Evolutionary conservation across 495 filamentous ascomycete genomes (phyloP), one percentile per base, ranked within the genome.

Genomic region (Penicillium alfredii): DNA sequence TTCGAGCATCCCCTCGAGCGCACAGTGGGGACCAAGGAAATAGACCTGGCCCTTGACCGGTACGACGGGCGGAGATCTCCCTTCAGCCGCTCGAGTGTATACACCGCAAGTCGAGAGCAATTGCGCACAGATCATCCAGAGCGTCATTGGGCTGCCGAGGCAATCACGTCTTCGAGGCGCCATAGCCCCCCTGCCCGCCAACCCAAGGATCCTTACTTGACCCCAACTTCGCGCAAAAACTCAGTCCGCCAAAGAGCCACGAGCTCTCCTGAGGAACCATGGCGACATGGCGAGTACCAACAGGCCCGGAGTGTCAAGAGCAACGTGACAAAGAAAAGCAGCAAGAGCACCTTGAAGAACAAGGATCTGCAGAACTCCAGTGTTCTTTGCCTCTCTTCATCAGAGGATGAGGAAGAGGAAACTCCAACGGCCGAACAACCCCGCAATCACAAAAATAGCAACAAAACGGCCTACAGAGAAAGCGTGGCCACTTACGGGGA

Each of bases 371-470:
- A 66, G 24, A 63, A 66, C 8, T 64, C 64, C 6, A 78, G 74
- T 44, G 64, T 77, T 8, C 63, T 78, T 4, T 74, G 66, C 19
- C 62, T 77, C 10, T 78, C 74, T 2, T 78, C 73, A 10, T 78
- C 74, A 0, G 73, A 75, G 28, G 69, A 73, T 34, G 74, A 77
- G 45, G 58, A 59, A 8, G 44, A 38, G 3, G 45, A 56, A 8
- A 45, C 47, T 6, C 34, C 49, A 1, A 27, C 40, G 4, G 42
- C 34, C 6, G 37, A 43, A 26, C 38, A 35, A 16, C 40, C 12
- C 20, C 44, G 21, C 12, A 17, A 12, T 10, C 35, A 31, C 13
- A 56, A 53, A 25, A 28, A 25, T n/a, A 25, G 23, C n/a, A n/a
- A n/a, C n/a, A n/a, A n/a, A n/a, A n/a, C n/a, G n/a, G n/a, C n/a